A percentile compares a stretch with the other conserved stretches of the same genome.
Evolutionary conservation across 345 rosid species (phyloP).

Genomic region (Geranium brycei): DNA sequence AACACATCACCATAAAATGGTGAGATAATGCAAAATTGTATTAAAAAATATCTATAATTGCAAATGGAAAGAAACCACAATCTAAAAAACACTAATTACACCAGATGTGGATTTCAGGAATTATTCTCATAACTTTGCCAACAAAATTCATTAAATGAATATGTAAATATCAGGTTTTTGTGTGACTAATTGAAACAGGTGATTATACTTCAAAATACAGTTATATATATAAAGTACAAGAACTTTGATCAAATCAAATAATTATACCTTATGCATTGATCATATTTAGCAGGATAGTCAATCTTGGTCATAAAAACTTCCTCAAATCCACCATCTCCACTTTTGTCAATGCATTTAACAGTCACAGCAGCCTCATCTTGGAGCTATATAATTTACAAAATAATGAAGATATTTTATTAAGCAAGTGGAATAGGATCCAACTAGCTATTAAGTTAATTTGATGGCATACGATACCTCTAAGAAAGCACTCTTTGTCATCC

Average conservation of each 20-base stretch:
- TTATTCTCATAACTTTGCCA: neutral
- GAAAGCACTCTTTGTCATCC: slow-evolving; percentile 49
- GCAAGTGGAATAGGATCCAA: neutral
- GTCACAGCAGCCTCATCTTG: slow-evolving; percentile 63
- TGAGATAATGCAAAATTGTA: neutral
- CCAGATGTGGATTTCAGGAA: neutral
- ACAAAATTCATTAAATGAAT: too few species aligned
- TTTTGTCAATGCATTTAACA: slow-evolving; percentile 53
- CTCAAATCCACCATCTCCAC: slow-evolving; percentile 70
- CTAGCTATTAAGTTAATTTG: slow-evolving; percentile 4
- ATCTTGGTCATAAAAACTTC: slow-evolving; percentile 60
- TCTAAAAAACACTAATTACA: neutral
- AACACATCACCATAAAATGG: neutral
- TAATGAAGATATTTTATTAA: slow-evolving; percentile 5
- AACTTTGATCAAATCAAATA: neutral
- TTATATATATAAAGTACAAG: neutral
- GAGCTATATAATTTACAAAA: slow-evolving; percentile 34
- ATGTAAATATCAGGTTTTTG: neutral
- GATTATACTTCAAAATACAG: neutral
- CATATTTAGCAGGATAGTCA: slow-evolving; percentile 71
- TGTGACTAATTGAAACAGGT: neutral
- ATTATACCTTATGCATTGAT: slow-evolving; percentile 55
- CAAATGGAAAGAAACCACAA: neutral
- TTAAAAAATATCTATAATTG: neutral
- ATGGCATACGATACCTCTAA: slow-evolving; percentile 42